These are phyloP conservation scores for Cryptococcus sp. DNA, from an alignment of 1,284 basidiomycete genomes.

Conservation along the genomic window DNA sequence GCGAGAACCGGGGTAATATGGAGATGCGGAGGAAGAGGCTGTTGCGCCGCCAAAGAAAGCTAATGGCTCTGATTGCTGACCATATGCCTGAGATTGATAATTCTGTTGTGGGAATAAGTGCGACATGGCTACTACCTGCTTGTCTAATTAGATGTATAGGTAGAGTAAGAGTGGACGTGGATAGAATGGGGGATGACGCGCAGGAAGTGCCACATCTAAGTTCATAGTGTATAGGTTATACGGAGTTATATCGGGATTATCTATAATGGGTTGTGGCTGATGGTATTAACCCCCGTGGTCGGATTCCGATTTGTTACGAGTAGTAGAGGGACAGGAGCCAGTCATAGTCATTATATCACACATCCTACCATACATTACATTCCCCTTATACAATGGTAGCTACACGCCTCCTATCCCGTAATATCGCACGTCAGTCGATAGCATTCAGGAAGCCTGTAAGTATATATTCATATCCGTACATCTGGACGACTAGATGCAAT, in stretches of 20 bases:
- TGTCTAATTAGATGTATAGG: neutral
- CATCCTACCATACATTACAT: neutral
- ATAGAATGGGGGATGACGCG: neutral
- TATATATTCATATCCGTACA: no score
- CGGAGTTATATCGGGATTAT: conserved; percentile 5
- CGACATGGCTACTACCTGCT: conserved; percentile 10
- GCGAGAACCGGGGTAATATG: conserved; percentile 28
- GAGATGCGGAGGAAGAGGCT: conserved; percentile 15
- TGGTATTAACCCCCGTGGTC: neutral
- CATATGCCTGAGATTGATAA: conserved; percentile 14
- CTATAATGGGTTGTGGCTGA: neutral
- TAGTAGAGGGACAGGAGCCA: neutral
- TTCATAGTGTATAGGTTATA: conserved; percentile 5
- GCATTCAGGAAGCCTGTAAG: conserved; percentile 16
- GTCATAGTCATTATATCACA: neutral
- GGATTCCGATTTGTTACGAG: neutral
- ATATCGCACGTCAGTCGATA: conserved; percentile 26
- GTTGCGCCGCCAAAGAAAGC: conserved; percentile 37
- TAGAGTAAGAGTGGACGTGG: no score
- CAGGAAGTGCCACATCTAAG: neutral
- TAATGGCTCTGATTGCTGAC: conserved; percentile 27
- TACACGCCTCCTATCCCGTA: conserved; percentile 38
- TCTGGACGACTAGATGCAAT: no score
- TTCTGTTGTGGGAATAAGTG: conserved; percentile 23
- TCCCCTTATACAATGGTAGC: conserved; percentile 28